Evolutionary conservation across 2,329 filamentous ascomycete species (phyloP).

Genomic region (Calonectria hawksworthii): DNA sequence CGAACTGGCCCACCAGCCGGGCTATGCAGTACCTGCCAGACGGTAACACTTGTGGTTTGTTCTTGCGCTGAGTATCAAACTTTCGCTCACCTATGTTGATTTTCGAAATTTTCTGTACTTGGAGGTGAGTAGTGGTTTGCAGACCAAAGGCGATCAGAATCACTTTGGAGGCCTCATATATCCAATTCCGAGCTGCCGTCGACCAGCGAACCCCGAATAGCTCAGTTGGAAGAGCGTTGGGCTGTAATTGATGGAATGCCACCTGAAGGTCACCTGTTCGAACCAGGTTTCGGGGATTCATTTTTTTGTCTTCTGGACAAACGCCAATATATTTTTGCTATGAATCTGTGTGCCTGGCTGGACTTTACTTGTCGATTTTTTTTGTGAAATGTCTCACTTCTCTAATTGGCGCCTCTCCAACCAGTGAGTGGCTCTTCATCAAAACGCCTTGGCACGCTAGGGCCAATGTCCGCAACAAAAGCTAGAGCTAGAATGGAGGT

Average conservation of each 20-base stretch:
- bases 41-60: background rate
- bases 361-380: background rate
- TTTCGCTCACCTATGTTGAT: background rate
- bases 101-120: background rate
- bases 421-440: no score
- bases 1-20: no score
- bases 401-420: no score
- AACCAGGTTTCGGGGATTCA: slow-evolving; percentile 16
- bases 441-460: no score
- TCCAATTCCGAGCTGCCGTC: accelerated
- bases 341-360: no score
- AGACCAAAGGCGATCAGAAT: no score
- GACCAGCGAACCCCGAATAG: slow-evolving; percentile 6
- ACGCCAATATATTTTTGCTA: background rate
- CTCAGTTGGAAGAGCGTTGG: slow-evolving; percentile 14
- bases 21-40: no score
- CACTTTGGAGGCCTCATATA: no score
- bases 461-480: background rate
- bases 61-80: background rate
- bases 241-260: slow-evolving; percentile 13
- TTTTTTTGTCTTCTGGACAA: background rate
- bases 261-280: slow-evolving; percentile 14
- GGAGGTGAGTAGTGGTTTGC: no score
- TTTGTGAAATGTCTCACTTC: background rate
- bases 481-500: background rate